Evolutionary conservation across 2,329 filamentous ascomycete species (phyloP), one percentile per base, ranked within the genome.

Genomic region (Aspergillus novoparasiticus): DNA sequence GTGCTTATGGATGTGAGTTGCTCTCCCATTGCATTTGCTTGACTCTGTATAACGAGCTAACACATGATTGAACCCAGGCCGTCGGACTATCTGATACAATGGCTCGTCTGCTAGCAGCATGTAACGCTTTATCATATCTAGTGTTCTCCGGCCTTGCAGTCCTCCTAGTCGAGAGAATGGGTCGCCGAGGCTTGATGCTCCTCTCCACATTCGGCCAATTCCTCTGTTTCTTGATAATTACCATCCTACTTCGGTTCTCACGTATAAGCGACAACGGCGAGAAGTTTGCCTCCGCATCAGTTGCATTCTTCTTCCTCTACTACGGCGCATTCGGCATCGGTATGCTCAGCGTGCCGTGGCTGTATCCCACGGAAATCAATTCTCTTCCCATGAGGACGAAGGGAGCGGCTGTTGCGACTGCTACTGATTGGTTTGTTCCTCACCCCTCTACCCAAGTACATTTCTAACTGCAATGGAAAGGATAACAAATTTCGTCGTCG

Each of bases 61-160:
- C 81, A 89, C 6, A 87, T 85, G 60, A 72, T 16, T 16, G 6
- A 0, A 36, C 14, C 1, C 6, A 84, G 57, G 85, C 80, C 12
- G 85, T 89, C 10, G 85, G 86, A 0, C 80, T 87, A 30, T 74
- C 74, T 41, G 80, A 86, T 63, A 79, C 78, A 54, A 80, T 83
- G 68, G 82, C 84, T 5, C 80, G 86, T 9, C 75, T 89, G 1
- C 77, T 89, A 26, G 83, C 86, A 2, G 86, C 84, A 3, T 82
- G 84, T 62, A 88, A 84, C 67, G 79, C 78, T 6, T 79, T 84
- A 34, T 79, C 76, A 30, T 85, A 84, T 65, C 76, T 85, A 3
- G 70, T 84, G 28, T 83, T 83, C 70, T 80, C 79, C 34, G 34
- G 34, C 1, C 14, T 36, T 2, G 21, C 45, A 28, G 23, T 48